Percentiles rank a stretch among this genome's conserved stretches.
phyloP scores from a whole-genome alignment of 2,329 filamentous ascomycete genomes.

The Cladosporium oxysporum region DNA sequence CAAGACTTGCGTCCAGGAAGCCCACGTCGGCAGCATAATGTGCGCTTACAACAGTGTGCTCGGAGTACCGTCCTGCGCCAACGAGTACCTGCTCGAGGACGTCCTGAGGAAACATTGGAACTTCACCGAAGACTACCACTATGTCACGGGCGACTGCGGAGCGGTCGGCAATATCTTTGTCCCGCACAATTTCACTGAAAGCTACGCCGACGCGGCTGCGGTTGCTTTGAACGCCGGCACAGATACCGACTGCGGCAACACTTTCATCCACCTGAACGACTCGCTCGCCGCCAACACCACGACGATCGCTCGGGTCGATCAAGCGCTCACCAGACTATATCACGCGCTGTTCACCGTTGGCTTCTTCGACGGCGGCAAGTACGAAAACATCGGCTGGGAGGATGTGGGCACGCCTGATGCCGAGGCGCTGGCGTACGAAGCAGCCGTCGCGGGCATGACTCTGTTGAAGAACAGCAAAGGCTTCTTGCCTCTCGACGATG shows the following conservation, averaged over 20 bases:
- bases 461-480: constrained; percentile 53
- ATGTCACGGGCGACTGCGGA: constrained; percentile 64
- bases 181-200: constrained; percentile 43
- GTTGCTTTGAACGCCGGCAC: constrained; percentile 53
- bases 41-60: constrained; percentile 61
- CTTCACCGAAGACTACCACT: constrained; percentile 58
- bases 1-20: constrained; percentile 47
- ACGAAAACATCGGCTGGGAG: constrained; percentile 53
- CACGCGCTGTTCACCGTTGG: constrained; percentile 54
- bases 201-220: constrained; percentile 47
- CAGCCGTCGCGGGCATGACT: constrained; percentile 47
- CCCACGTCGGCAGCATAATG: constrained; percentile 51
- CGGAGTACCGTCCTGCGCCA: constrained; percentile 62
- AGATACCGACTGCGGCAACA: constrained; percentile 54
- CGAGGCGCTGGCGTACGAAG: constrained; percentile 48
- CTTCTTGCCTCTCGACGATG: constrained; percentile 40
- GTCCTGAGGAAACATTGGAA: constrained; percentile 64
- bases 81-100: constrained; percentile 60
- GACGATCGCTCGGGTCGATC: constrained; percentile 49
- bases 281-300: constrained; percentile 45
- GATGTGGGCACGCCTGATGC: constrained; percentile 57
- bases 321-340: constrained; percentile 53
- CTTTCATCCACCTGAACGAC: constrained; percentile 45
- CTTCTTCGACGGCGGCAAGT: constrained; percentile 55
- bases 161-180: constrained; percentile 60